Base-by-base conservation (phyloP, 805 yeast species). In the Priceomyces haplophilus region DNA sequence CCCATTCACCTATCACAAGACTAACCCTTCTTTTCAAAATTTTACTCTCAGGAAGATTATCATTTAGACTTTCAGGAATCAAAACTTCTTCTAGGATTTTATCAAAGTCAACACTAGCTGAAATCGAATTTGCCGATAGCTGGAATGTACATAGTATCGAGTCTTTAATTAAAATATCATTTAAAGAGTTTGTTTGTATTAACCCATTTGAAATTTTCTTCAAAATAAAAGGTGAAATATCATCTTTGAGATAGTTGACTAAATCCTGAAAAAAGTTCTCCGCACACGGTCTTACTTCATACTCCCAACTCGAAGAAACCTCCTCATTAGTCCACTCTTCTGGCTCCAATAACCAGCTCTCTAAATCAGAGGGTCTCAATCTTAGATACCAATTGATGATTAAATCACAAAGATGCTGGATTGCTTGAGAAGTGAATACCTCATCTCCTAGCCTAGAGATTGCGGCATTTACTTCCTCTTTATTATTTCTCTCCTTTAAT, bases 321-420 rank as follows among this genome's bases (percentile, higher is more conserved):
- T 89, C 95, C 55, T 88, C 96, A 49, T 82, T 81, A 16, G 86
- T 81, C 88, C 95, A 93, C 59, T 88, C 97, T 59, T 89, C 98
- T 0, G 98, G 97, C 46, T 89, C 96, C 13, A 76, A 61, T 10
- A 72, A 59, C 98, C 98, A 93, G 30, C 79, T 68, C 52, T 86
- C 95, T 37, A 91, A 61, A 57, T 90, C 97, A 1, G 75, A 61
- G 0, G 91, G 88, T 45, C 82, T 78, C 37, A 90, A 62, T 43
- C 83, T 77, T 48, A 93, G 69, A 61, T 88, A 90, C 79, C 83
- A 83, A 32, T 75, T 71, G 45, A 89, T 81, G 27, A 90, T 67
- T 34, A 85, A 63, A 46, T 84, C 85, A 10, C 87, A 76, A 10
- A 91, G 60, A 18, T 77, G 74, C 19, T 71, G 71, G 16, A 87